phyloP scores from a whole-genome alignment of 2,329 filamentous ascomycete genomes.

The Diplodia intermedia region DNA sequence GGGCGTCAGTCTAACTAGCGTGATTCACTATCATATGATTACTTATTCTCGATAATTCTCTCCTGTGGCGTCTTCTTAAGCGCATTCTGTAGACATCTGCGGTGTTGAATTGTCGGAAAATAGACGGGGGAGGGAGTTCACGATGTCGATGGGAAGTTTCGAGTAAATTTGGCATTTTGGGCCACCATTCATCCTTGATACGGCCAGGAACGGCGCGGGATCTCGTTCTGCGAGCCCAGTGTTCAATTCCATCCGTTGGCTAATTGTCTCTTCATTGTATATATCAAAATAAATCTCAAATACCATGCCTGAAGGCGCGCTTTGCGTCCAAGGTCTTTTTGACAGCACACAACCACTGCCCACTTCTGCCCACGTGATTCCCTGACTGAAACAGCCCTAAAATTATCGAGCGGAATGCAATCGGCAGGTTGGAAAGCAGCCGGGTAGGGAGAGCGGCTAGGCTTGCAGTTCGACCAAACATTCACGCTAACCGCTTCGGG shows the following conservation, averaged over 20 bases:
- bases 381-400: neutral
- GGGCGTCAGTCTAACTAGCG: too few relatives aligned
- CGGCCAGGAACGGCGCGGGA: neutral
- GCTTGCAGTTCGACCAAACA: neutral
- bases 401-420: neutral
- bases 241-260: neutral
- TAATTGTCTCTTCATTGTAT: slow-evolving; percentile 25
- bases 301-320: slow-evolving; percentile 1
- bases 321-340: neutral
- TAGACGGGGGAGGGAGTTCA: neutral
- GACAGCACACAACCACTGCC: neutral
- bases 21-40: too few relatives aligned
- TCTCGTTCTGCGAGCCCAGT: neutral
- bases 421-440: neutral
- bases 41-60: too few relatives aligned
- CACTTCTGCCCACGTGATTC: neutral
- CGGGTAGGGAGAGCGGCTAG: neutral
- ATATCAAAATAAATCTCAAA: slow-evolving; percentile 4
- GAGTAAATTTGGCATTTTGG: neutral
- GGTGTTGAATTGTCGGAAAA: neutral
- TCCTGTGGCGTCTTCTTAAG: neutral
- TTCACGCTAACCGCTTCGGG: neutral
- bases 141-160: slow-evolving; percentile 11
- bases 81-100: neutral
- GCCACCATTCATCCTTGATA: neutral